Percentiles rank a stretch among this genome's conserved stretches.
phyloP scores from a whole-genome alignment of 257 asterid genomes.

The Solanum phureja region DNA sequence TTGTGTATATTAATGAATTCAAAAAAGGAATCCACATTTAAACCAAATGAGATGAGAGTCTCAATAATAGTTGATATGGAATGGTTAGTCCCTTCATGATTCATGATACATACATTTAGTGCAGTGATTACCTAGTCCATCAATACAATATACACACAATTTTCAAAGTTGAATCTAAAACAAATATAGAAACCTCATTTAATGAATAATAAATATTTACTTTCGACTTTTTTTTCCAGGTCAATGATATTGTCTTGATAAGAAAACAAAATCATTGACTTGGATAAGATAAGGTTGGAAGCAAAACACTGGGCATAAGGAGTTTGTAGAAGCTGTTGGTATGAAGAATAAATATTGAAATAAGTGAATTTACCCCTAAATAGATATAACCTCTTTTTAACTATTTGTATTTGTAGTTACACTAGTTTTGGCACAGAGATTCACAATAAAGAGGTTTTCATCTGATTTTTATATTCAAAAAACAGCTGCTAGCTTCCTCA shows the following conservation, averaged over 20 bases:
- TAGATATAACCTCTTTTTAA: neutral
- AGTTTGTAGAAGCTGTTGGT: neutral
- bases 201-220: neutral
- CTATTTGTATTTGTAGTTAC: neutral
- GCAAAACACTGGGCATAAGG: neutral
- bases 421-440: neutral
- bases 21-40: neutral
- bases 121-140: neutral
- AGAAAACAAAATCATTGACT: neutral
- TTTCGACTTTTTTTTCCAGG: neutral
- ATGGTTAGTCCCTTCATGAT: neutral
- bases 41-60: neutral
- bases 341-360: neutral
- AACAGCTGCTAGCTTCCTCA: neutral
- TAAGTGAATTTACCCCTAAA: neutral
- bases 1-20: neutral
- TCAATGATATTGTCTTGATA: neutral
- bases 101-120: neutral
- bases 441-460: neutral
- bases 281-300: neutral
- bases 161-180: neutral
- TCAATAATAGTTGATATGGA: neutral
- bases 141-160: neutral
- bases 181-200: neutral
- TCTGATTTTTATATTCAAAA: neutral